Evolutionary conservation across 805 yeast genomes (phyloP).

Genomic region (Wickerhamomyces mucosus): DNA sequence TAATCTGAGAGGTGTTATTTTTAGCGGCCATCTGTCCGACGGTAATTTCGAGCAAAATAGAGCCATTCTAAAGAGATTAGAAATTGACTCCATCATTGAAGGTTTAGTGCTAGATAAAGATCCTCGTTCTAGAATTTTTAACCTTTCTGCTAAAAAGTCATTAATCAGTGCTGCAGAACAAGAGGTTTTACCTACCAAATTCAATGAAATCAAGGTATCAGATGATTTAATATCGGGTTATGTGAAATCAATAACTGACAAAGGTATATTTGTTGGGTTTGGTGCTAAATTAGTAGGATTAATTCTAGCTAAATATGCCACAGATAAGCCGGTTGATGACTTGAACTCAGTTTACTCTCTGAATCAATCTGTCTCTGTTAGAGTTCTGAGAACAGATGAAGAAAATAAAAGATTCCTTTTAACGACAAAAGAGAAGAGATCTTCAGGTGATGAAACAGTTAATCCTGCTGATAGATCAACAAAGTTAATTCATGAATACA

Average conservation of each 20-base stretch:
- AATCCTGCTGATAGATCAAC: constrained; percentile 56
- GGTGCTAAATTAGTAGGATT: constrained; percentile 76
- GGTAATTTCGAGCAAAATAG: constrained; percentile 67
- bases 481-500: constrained; percentile 38
- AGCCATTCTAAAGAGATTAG: constrained; percentile 48
- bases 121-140: constrained; percentile 46
- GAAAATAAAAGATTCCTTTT: constrained; percentile 63
- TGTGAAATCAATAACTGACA: constrained; percentile 65
- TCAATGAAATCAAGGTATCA: constrained; percentile 46
- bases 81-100: constrained; percentile 49
- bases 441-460: constrained; percentile 20
- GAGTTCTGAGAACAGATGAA: constrained; percentile 58
- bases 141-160: constrained; percentile 54
- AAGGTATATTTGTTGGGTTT: constrained; percentile 79
- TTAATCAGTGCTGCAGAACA: constrained; percentile 55
- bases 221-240: constrained; percentile 54
- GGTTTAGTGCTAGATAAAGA: constrained; percentile 66
- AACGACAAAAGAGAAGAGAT: constrained; percentile 37
- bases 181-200: constrained; percentile 44
- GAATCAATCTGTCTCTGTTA: constrained; percentile 65
- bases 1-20: constrained; percentile 59
- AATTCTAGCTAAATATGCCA: constrained; percentile 64
- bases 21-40: constrained; percentile 70
- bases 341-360: constrained; percentile 43
- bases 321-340: constrained; percentile 43